Conservation (phyloP, 1,284 basidiomycete genomes). For the Pseudozyma tsukubaensis region DNA sequence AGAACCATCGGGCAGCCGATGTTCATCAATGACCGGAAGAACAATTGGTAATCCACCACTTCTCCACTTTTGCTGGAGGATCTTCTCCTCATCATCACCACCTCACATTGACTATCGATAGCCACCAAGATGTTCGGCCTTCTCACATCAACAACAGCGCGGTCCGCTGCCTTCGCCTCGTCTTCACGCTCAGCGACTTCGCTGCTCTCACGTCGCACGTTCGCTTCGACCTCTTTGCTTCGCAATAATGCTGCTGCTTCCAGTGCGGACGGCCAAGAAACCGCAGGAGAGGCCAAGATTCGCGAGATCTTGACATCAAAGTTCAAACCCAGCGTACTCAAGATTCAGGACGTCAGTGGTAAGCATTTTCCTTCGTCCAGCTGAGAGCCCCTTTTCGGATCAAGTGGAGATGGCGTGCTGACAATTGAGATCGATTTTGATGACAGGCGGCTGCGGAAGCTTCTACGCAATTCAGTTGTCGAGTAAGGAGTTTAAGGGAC, state of each 20-base stretch:
- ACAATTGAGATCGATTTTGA: neutral
- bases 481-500: constrained; percentile 84
- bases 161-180: no score
- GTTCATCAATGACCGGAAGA: no score
- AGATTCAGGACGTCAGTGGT: constrained; percentile 66
- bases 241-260: neutral
- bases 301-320: constrained; percentile 78
- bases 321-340: constrained; percentile 75
- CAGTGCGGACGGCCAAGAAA: constrained; percentile 5
- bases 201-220: neutral
- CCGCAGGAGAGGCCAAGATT: constrained; percentile 71
- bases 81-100: neutral
- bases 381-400: no score
- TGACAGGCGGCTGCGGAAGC: constrained; percentile 84
- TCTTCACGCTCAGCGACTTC: neutral
- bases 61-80: neutral
- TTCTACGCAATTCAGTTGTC: constrained; percentile 95
- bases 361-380: constrained; percentile 65
- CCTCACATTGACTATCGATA: no score
- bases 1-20: no score
- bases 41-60: constrained; percentile 9
- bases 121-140: no score
- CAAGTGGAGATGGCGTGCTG: no score
- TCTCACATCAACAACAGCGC: neutral
- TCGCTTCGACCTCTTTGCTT: neutral